A percentile compares a stretch with the other conserved stretches of the same genome.
These are phyloP conservation scores for Beauveria varroae DNA, from an alignment of 2,329 filamentous ascomycete genomes.

Conservation along the genomic window DNA sequence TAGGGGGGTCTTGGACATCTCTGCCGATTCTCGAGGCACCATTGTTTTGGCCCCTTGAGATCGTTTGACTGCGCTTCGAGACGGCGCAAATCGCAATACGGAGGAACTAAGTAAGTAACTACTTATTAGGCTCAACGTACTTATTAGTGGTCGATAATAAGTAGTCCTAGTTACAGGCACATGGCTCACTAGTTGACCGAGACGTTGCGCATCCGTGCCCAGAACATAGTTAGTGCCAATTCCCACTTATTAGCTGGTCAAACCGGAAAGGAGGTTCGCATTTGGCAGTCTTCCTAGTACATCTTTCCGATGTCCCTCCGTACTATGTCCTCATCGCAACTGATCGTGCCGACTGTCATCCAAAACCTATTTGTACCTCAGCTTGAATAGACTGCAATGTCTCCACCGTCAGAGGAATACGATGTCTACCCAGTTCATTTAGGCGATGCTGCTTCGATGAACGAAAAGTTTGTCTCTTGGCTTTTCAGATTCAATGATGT, in stretches of 20 bases:
- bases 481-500: constrained; percentile 38
- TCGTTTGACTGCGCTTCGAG: too few relatives aligned
- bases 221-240: background rate
- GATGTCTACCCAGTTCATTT: constrained; percentile 25
- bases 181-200: background rate
- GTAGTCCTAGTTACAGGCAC: background rate
- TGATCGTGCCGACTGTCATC: background rate
- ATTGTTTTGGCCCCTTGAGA: too few relatives aligned
- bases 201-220: background rate
- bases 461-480: constrained; percentile 23
- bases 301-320: background rate
- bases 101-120: too few relatives aligned
- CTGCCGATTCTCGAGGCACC: too few relatives aligned
- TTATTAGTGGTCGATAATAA: background rate
- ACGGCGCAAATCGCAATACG: too few relatives aligned
- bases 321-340: background rate
- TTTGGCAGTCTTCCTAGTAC: background rate
- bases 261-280: background rate
- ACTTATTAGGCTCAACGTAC: too few relatives aligned
- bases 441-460: constrained; percentile 23
- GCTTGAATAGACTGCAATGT: background rate
- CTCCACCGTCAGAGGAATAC: background rate
- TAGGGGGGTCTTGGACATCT: too few relatives aligned
- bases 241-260: background rate
- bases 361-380: background rate